Percentiles rank a stretch among this genome's conserved stretches.
phyloP scores from a whole-genome alignment of 2,329 filamentous ascomycete genomes.

The Karstenula rhodostoma region DNA sequence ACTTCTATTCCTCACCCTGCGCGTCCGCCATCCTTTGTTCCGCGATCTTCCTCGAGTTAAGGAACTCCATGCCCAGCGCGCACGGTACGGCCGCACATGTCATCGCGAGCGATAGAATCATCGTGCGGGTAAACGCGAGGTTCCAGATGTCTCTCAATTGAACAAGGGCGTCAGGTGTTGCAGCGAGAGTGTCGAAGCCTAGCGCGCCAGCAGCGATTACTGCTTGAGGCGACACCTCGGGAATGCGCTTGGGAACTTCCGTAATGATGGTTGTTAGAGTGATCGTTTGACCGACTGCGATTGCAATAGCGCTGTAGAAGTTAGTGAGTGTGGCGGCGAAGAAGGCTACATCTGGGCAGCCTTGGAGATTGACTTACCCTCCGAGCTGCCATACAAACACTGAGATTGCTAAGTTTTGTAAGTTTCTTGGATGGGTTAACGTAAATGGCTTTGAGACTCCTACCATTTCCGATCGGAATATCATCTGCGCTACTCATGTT shows the following conservation, averaged over 20 bases:
- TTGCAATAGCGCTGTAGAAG: slow-evolving; percentile 5
- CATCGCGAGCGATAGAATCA: slow-evolving; percentile 5
- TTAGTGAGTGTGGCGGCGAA: no score
- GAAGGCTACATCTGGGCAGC: no score
- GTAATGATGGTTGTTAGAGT: slow-evolving; percentile 3
- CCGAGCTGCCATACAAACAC: slow-evolving; percentile 15
- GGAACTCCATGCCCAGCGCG: slow-evolving; percentile 10
- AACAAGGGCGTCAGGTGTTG: neutral
- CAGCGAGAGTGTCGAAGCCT: neutral
- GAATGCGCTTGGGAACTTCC: neutral
- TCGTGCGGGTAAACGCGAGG: neutral
- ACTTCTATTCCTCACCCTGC: neutral
- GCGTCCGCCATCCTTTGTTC: neutral
- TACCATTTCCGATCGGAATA: slow-evolving; percentile 13
- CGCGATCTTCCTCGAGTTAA: slow-evolving; percentile 15
- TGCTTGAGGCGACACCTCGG: neutral
- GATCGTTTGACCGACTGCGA: slow-evolving; percentile 13
- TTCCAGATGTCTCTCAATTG: slow-evolving; percentile 4
- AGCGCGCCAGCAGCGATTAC: slow-evolving; percentile 10
- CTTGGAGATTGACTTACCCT: neutral
- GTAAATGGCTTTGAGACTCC: neutral
- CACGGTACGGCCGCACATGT: slow-evolving; percentile 10
- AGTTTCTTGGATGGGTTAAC: neutral
- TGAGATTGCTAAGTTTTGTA: neutral
- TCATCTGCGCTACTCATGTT: neutral